These are phyloP conservation scores for Calonectria pauciramosa DNA, from an alignment of 2,329 filamentous ascomycete genomes.

Conservation along the genomic window DNA sequence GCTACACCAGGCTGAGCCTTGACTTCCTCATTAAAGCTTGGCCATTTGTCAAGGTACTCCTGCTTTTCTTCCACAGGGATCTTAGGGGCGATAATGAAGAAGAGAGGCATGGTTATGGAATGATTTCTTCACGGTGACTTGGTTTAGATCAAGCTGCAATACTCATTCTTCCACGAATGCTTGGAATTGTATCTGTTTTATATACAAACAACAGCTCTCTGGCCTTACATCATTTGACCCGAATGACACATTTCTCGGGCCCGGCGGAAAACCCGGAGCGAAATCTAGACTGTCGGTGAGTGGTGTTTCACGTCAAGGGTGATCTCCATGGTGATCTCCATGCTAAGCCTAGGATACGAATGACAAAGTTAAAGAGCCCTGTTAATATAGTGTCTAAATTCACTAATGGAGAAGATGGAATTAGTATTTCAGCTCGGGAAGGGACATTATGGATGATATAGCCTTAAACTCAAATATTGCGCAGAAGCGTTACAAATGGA, in stretches of 20 bases:
- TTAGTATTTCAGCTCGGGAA: neutral
- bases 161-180: neutral
- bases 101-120: constrained; percentile 25
- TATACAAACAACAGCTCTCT: neutral
- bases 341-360: neutral
- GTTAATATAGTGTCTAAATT: neutral
- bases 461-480: neutral
- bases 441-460: neutral
- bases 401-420: neutral
- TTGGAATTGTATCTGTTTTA: neutral
- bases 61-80: constrained; percentile 27
- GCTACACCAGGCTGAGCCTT: constrained; percentile 26
- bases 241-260: neutral
- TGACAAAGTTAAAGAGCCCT: neutral
- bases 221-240: neutral
- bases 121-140: neutral
- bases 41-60: constrained; percentile 22
- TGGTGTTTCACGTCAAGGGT: neutral
- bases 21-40: constrained; percentile 13
- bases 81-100: constrained; percentile 18
- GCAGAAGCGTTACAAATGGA: neutral
- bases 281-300: neutral
- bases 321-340: neutral
- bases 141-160: neutral
- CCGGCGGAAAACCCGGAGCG: neutral